phyloP scores from a whole-genome alignment of 768 basidiomycete species.

The Tulasnella sp. region DNA sequence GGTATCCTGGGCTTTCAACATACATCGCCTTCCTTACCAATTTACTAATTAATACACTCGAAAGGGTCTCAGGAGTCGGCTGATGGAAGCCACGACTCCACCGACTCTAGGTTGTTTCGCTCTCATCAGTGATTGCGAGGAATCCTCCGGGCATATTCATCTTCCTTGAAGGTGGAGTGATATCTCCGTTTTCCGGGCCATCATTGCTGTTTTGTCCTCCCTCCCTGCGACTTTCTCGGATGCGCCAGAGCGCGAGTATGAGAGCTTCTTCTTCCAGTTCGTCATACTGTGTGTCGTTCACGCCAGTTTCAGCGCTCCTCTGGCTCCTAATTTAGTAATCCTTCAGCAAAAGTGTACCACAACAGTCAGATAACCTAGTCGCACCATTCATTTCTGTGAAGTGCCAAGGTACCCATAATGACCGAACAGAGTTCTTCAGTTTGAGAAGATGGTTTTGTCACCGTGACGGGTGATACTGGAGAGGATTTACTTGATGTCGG shows the following conservation, averaged over 20 bases:
- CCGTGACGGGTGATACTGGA: neutral
- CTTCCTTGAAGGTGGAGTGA: neutral
- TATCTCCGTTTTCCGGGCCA: neutral
- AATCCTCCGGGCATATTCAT: neutral
- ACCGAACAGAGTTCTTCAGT: conserved; percentile 11
- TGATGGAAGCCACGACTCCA: neutral
- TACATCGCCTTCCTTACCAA: no score
- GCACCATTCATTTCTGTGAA: neutral
- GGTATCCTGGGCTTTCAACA: no score
- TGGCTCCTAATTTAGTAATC: neutral
- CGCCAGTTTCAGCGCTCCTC: neutral
- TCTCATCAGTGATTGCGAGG: neutral
- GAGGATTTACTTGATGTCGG: neutral
- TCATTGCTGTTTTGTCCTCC: neutral
- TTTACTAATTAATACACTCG: no score
- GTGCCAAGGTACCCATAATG: neutral
- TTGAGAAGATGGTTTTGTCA: neutral
- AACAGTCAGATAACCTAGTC: neutral
- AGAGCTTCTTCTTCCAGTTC: conserved; percentile 21
- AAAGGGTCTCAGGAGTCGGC: no score
- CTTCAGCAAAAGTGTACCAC: neutral
- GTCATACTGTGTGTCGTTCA: neutral
- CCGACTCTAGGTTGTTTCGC: neutral
- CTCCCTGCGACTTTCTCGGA: conserved; percentile 11
- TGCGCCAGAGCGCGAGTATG: conserved; percentile 1